These are phyloP conservation scores for Diaporthe citrichinensis DNA, from an alignment of 2,329 filamentous ascomycete species.

Conservation along the genomic window DNA sequence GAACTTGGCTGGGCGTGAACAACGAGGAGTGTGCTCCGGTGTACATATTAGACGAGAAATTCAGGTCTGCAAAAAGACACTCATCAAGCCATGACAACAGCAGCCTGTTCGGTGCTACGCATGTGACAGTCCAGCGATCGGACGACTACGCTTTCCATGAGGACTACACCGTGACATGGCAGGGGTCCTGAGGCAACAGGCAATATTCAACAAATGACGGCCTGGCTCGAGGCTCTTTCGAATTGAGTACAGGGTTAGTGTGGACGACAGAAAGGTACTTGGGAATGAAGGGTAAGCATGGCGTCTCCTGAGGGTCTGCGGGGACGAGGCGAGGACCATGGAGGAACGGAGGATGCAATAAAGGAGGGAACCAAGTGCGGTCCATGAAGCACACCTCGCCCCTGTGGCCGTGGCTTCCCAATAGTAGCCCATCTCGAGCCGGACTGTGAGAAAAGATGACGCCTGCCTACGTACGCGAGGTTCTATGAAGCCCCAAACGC, in stretches of 20 bases:
- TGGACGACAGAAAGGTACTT: neutral
- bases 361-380: neutral
- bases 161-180: neutral
- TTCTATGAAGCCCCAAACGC: neutral
- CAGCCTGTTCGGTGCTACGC: neutral
- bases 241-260: too few relatives aligned
- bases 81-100: neutral
- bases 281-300: neutral
- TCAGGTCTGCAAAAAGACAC: neutral
- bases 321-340: neutral
- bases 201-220: neutral
- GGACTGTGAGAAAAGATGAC: neutral
- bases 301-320: too few relatives aligned
- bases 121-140: neutral
- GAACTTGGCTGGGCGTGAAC: neutral
- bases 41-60: constrained; percentile 37
- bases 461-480: too few relatives aligned
- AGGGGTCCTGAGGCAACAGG: too few relatives aligned
- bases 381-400: too few relatives aligned
- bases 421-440: neutral
- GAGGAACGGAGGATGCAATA: neutral
- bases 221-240: neutral
- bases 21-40: constrained; percentile 12
- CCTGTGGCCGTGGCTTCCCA: too few relatives aligned
- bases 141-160: neutral